These are phyloP conservation scores for Aspergillus brasiliensis DNA, from an alignment of 2,329 filamentous ascomycete species.

Conservation along the genomic window DNA sequence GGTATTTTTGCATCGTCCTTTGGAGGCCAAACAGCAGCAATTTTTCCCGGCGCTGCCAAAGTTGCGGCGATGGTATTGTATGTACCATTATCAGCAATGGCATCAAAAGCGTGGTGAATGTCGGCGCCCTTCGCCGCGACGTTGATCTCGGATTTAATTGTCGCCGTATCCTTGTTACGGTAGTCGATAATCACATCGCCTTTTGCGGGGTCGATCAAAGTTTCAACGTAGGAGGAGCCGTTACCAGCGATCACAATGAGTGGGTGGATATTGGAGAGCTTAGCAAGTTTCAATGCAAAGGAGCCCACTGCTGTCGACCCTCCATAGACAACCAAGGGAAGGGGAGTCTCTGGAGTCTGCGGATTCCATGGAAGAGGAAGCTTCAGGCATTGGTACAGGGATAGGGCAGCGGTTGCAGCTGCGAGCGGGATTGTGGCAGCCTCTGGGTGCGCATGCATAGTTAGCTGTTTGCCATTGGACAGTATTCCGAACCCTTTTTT, in stretches of 20 bases:
- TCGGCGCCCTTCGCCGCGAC: slow-evolving; percentile 37
- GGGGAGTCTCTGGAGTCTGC: slow-evolving; percentile 31
- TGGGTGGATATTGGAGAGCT: slow-evolving; percentile 59
- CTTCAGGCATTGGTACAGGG: slow-evolving; percentile 49
- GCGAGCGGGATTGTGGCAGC: slow-evolving; percentile 60
- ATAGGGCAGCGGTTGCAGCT: slow-evolving; percentile 56
- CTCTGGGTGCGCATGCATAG: slow-evolving; percentile 35
- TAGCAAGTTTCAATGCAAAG: slow-evolving; percentile 61
- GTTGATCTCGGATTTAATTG: slow-evolving; percentile 51
- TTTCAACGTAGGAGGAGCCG: slow-evolving; percentile 53
- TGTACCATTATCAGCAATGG: slow-evolving; percentile 57
- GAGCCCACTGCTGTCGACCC: slow-evolving; percentile 58
- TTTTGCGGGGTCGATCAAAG: slow-evolving; percentile 54
- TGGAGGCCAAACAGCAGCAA: slow-evolving; percentile 46
- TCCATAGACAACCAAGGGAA: slow-evolving; percentile 52
- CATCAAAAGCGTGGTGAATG: slow-evolving; percentile 57
- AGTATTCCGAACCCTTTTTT: too few relatives aligned
- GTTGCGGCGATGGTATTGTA: slow-evolving; percentile 49
- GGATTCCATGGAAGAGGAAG: slow-evolving; percentile 55
- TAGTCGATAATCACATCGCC: slow-evolving; percentile 65
- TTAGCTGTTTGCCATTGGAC: too few relatives aligned
- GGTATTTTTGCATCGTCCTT: slow-evolving; percentile 46
- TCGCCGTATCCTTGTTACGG: slow-evolving; percentile 56
- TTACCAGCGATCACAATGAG: slow-evolving; percentile 62
- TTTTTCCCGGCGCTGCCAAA: slow-evolving; percentile 42